Base-by-base conservation (phyloP, 1,284 basidiomycete genomes). In the Marasmius fiardii region DNA sequence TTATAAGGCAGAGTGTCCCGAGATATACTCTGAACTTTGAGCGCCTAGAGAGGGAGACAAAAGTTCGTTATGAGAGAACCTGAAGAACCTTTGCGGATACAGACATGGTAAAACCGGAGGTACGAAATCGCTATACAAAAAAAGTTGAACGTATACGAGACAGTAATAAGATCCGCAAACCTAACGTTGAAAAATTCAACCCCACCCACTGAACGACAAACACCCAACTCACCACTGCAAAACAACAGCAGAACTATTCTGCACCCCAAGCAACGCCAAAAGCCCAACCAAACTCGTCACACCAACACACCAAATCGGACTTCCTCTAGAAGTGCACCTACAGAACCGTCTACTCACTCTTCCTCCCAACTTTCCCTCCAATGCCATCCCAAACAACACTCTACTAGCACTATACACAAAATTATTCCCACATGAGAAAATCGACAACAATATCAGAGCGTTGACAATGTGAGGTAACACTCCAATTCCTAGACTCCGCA, bases 381-480 rank as follows among this genome's bases (percentile, higher is more conserved):
- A 68, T 0, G 88, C 83, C n/a, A 92, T 72, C 12, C 87, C 88
- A 65, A 85, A 87, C 21, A 90, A 68, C 0, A 86, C 87, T 48
- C 92, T 79, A n/a, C 83, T 86, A 0, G 88, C 80, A 52, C 86
- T 88, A 72, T 86, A 93, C 5, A 90, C 74, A 68, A 86, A 88
- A 12, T 83, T 83, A 63, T 88, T 90, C n/a, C 85, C 86, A 5
- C 90, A 89, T 4, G 86, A 90, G 71, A 89, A 91, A 1, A 88
- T 82, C 10, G 83, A 77, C 5, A 79, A 82, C 52, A 89, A 68
- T 44, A 91, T 74, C 51, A 81, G 71, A 12, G 85, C 86, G 63
- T 90, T 90, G 62, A 88, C 81, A 66, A 82, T 80, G 60, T 82
- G 79, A 0, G 87, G 86, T 1, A 90, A 71, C 4, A 80, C 75